phyloP scores from a whole-genome alignment of 164 flowering plant genomes.

The Malania oleifera region DNA sequence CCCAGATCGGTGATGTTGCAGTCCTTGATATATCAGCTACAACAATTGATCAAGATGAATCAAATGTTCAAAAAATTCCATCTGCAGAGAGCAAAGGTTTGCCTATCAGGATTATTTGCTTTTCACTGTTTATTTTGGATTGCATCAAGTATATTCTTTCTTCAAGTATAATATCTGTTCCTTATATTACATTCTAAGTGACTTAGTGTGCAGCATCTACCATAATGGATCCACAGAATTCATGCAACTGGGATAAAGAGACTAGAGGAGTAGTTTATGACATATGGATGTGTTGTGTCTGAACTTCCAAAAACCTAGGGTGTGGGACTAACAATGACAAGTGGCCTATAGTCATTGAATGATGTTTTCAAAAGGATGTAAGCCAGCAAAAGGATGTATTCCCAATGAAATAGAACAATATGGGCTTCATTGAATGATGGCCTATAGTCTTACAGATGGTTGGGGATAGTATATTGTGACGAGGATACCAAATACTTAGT shows the following conservation, averaged over 20 bases:
- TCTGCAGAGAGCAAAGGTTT: constrained; percentile 88
- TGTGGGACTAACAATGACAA: no score
- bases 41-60: constrained; percentile 56
- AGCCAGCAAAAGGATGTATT: no score
- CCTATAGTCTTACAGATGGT: no score
- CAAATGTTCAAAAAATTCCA: constrained; percentile 57
- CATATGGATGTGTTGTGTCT: not conserved
- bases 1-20: constrained; percentile 83
- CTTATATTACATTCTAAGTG: not conserved
- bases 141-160: not conserved
- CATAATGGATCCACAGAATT: no score
- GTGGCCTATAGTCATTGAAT: no score
- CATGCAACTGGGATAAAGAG: no score
- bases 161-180: no score
- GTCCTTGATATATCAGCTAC: constrained; percentile 77
- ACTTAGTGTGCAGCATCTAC: no score
- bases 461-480: not conserved
- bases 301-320: not conserved
- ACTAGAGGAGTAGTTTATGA: not conserved
- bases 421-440: no score
- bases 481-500: not conserved
- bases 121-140: not conserved
- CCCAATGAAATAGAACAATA: no score
- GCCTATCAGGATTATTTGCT: constrained; percentile 3
- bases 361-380: no score